Percentiles rank a stretch among this genome's conserved stretches.
phyloP scores from a whole-genome alignment of 495 filamentous ascomycete species.

The Penicillium crystallinum region DNA sequence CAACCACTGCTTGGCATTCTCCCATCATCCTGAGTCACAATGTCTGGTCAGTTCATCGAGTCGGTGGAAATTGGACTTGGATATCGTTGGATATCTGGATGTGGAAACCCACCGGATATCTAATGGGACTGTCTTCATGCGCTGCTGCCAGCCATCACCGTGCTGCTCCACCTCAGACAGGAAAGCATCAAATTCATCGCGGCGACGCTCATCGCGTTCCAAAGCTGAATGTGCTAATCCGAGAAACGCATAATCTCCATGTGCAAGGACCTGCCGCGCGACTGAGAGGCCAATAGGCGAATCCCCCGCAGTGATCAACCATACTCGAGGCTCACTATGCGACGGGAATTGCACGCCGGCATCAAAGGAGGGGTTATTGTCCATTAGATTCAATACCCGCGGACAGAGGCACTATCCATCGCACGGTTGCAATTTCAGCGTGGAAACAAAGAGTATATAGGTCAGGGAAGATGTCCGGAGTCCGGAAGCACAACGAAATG shows the following conservation, averaged over 20 bases:
- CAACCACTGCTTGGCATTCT: slow-evolving; percentile 74
- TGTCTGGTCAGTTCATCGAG: slow-evolving; percentile 10
- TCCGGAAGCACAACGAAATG: slow-evolving; percentile 14
- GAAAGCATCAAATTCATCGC: slow-evolving; percentile 49
- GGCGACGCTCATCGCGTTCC: slow-evolving; percentile 39
- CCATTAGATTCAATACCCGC: slow-evolving; percentile 30
- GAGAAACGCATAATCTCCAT: slow-evolving; percentile 81
- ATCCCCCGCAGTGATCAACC: slow-evolving; percentile 82
- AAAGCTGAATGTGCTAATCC: slow-evolving; percentile 58
- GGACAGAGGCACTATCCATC: slow-evolving; percentile 30
- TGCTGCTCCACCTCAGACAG: slow-evolving; percentile 62
- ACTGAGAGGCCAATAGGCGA: slow-evolving; percentile 73
- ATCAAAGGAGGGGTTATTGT: slow-evolving; percentile 34
- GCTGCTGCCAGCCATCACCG: slow-evolving; percentile 40
- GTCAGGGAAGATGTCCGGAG: not conserved
- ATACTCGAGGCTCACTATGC: slow-evolving; percentile 61
- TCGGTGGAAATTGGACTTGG: not conserved
- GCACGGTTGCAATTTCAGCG: slow-evolving; percentile 15
- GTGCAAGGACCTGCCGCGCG: slow-evolving; percentile 67
- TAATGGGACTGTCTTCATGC: slow-evolving; percentile 41
- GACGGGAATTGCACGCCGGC: slow-evolving; percentile 51
- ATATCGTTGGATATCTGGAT: not conserved
- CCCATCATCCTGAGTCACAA: slow-evolving; percentile 36
- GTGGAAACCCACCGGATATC: slow-evolving; percentile 44
- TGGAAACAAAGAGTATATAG: not conserved